Conservation (phyloP, 768 basidiomycete genomes). For the Hygrophorus pudorinus region DNA sequence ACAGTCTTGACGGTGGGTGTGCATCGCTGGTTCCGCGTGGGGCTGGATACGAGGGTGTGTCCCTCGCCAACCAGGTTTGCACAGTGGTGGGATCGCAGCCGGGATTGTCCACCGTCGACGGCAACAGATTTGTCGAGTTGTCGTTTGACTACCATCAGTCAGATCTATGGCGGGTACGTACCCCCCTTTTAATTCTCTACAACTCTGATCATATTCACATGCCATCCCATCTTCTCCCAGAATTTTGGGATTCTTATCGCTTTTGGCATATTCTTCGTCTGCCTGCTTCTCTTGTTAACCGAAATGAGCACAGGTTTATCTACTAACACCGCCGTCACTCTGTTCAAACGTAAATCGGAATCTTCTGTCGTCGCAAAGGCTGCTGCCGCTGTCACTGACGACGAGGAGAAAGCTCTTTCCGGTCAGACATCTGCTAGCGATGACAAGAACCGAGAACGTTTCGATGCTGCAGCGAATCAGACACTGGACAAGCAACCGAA, state of each 20-base stretch:
- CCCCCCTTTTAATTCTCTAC: too few species aligned
- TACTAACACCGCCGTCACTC: slow-evolving; percentile 22
- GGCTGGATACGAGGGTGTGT: too few species aligned
- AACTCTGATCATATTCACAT: too few species aligned
- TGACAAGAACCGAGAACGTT: neutral
- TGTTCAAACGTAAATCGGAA: too few species aligned
- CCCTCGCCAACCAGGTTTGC: too few species aligned
- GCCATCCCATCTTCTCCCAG: slow-evolving; percentile 28
- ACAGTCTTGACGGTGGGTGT: too few species aligned
- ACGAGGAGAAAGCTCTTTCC: neutral
- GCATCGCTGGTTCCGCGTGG: too few species aligned
- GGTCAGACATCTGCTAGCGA: neutral
- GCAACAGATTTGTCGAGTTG: slow-evolving; percentile 37
- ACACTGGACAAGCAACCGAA: slow-evolving; percentile 25
- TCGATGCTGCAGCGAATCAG: slow-evolving; percentile 16
- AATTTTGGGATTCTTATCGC: slow-evolving; percentile 61
- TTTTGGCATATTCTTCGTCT: slow-evolving; percentile 51
- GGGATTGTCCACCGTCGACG: slow-evolving; percentile 52
- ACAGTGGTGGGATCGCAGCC: slow-evolving; percentile 51
- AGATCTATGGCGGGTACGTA: too few species aligned
- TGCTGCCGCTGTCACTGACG: neutral
- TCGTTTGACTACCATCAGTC: slow-evolving; percentile 54
- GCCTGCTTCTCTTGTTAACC: slow-evolving; percentile 46
- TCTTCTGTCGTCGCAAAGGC: slow-evolving; percentile 32
- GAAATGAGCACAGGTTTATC: slow-evolving; percentile 39